Base-by-base conservation (phyloP, 805 yeast genomes). In the Kodamaea lidongshanica region DNA sequence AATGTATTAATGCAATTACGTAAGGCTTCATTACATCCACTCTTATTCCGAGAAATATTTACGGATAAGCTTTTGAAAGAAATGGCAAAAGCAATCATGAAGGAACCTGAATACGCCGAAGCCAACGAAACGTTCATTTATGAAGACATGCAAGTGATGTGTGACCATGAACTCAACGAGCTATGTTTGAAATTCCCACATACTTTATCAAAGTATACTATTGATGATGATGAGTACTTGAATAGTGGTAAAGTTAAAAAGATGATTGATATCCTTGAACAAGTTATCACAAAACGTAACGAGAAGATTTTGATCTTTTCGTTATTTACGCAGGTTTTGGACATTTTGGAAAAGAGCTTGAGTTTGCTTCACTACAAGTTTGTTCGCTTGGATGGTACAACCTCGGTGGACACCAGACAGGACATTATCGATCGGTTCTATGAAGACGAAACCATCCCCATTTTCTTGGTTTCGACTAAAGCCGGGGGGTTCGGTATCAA, bases 401-500 rank as follows among this genome's bases (percentile, higher is more conserved):
- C 99, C 0, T 70, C 88, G 9, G 98, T 92, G 33, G 96, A 92
- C 39, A 78, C 83, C 16, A 74, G 99, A 50, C 98, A 92, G 56
- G 85, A 82, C 35, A 61, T 89, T 42, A 89, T 92, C 44, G 98
- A 92, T 59, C 75, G 74, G 43, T 92, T 83, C 50, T 80, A 86
- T 47, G 87, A 83, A 19, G 94, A 87, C 38, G 71, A 72, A 0
- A 66, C 75, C 4, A 84, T 92, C 40, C 89, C 94, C 0, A 80
- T 92, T 3, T 89, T 92, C 48, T 64, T 92, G 28, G 63, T 92
- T 25, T 85, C 96, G 7, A 92, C 99, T 3, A 86, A 85, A 52
- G 97, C 98, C 1, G 99, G 99, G 51, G 99, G 99, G 1, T 92
- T 92, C 58, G 99, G 99, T 35, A 92, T 92, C 58, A 92, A 92